Evolutionary conservation across 352 stramenopile genomes (phyloP).

Genomic region (Phytophthora citrophthora): DNA sequence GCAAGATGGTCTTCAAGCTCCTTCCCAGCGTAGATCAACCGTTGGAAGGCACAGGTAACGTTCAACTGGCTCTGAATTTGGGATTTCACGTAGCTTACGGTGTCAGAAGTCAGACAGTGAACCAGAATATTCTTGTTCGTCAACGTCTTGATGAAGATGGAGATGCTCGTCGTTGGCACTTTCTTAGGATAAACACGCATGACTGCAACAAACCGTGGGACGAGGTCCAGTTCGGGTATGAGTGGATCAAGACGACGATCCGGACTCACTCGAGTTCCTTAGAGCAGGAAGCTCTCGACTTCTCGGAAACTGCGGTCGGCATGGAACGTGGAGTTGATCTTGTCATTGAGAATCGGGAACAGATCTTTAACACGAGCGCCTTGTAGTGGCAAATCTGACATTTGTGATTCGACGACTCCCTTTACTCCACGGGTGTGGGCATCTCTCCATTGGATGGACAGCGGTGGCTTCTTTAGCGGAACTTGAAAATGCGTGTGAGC

Average conservation of each 20-base stretch:
- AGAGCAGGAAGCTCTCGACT: conserved; percentile 1
- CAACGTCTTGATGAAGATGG: conserved; percentile 7
- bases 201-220: conserved; percentile 10
- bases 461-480: neutral
- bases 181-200: neutral
- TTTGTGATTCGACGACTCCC: neutral
- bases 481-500: too few relatives aligned
- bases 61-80: conserved; percentile 8
- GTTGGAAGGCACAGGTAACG: conserved; percentile 7
- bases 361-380: conserved; percentile 6
- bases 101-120: neutral
- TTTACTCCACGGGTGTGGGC: neutral
- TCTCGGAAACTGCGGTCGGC: neutral
- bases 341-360: conserved; percentile 7
- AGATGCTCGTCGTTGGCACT: neutral
- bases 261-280: conserved; percentile 1
- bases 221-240: conserved; percentile 10
- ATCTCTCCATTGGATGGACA: conserved; percentile 12
- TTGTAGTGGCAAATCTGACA: neutral
- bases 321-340: neutral
- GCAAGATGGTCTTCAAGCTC: conserved; percentile 5
- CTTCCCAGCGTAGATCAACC: conserved; percentile 10
- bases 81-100: conserved; percentile 1
- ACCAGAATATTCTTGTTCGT: neutral
- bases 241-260: neutral